Percentiles rank a stretch among this genome's conserved stretches.
Evolutionary conservation across 495 filamentous ascomycete species (phyloP).

Genomic region (Lindgomyces ingoldianus): DNA sequence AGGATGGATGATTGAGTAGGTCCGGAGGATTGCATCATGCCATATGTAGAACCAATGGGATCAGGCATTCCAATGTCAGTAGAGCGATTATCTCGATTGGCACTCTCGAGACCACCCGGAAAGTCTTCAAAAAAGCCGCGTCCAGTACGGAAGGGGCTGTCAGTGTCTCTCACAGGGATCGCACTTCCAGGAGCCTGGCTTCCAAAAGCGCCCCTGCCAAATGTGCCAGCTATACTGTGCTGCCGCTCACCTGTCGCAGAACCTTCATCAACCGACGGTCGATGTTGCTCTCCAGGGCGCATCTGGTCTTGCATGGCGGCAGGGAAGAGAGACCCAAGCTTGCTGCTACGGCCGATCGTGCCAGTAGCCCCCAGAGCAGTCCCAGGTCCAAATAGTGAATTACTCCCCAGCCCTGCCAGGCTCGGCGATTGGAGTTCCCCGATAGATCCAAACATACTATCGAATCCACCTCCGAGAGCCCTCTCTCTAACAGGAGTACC

Average conservation of each 20-base stretch:
- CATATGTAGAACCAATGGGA: conserved; percentile 14
- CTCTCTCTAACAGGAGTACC: conserved; percentile 79
- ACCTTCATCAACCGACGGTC: conserved; percentile 57
- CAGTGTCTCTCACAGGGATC: conserved; percentile 54
- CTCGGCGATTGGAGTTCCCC: conserved; percentile 76
- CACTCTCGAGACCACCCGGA: too few relatives aligned
- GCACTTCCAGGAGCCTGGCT: conserved; percentile 58
- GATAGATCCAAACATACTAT: conserved; percentile 68
- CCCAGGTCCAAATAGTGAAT: conserved; percentile 51
- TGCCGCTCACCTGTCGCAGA: conserved; percentile 32
- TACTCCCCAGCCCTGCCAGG: conserved; percentile 57
- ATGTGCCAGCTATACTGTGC: conserved; percentile 40
- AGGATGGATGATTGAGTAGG: conserved; percentile 24
- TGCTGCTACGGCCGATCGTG: conserved; percentile 71
- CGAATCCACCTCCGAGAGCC: conserved; percentile 67
- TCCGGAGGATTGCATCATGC: conserved; percentile 25
- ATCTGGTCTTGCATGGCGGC: conserved; percentile 86
- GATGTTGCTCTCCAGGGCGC: conserved; percentile 52
- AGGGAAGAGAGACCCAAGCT: conserved; percentile 85
- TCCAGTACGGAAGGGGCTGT: conserved; percentile 61
- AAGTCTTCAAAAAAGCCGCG: conserved; percentile 60
- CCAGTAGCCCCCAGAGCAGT: conserved; percentile 59
- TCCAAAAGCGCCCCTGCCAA: conserved; percentile 51
- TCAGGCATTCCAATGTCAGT: conserved; percentile 34
- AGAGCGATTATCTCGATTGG: conserved; percentile 44